Percentiles rank a stretch among this genome's conserved stretches.
Evolutionary conservation across 2,329 filamentous ascomycete genomes (phyloP).

Genomic region (Beauveria scarabaeidicola): DNA sequence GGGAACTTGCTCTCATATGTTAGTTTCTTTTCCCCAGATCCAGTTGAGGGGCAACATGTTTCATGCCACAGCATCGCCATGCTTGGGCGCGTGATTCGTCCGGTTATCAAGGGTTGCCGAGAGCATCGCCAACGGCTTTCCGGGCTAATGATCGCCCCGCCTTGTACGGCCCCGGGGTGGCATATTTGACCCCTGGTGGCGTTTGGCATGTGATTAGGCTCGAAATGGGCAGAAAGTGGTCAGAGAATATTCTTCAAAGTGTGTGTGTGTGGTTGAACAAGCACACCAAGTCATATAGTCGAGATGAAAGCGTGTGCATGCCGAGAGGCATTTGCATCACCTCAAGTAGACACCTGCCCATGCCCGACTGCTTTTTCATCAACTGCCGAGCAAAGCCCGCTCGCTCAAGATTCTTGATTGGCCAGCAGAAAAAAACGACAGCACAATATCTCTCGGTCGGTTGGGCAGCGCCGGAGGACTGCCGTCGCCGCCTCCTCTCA

Average conservation of each 20-base stretch:
- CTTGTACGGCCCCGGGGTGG: background rate
- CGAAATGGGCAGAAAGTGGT: background rate
- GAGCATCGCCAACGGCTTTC: slow-evolving; percentile 6
- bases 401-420: no score
- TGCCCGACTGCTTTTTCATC: background rate
- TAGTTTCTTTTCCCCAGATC: background rate
- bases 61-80: background rate
- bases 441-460: no score
- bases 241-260: background rate
- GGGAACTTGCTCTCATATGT: background rate
- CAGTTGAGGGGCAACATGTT: background rate
- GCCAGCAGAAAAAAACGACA: no score
- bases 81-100: background rate
- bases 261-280: background rate
- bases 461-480: no score
- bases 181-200: background rate
- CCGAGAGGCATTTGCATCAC: background rate
- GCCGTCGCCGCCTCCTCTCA: no score
- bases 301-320: background rate
- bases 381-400: background rate
- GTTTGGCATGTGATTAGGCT: background rate
- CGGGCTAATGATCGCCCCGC: background rate
- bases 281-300: background rate
- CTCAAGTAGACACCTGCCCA: background rate
- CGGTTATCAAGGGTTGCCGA: background rate